A percentile compares a stretch with the other conserved stretches of the same genome.
phyloP scores from a whole-genome alignment of 495 filamentous ascomycete species.

The Hypoxylon trugodes region DNA sequence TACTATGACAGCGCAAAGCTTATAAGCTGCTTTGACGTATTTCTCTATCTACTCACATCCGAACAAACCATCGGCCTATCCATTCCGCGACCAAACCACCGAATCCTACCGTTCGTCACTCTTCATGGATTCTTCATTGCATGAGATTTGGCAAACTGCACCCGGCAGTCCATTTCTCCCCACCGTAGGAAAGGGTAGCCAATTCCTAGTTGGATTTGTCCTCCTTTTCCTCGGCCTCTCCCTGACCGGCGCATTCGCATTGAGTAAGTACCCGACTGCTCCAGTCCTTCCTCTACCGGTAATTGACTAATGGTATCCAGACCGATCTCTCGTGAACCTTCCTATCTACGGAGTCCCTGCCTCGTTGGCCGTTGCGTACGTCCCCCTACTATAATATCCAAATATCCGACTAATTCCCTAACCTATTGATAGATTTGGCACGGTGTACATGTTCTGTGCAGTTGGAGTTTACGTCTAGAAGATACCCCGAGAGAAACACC shows the following conservation, averaged over 20 bases:
- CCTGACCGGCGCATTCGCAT: conserved; percentile 76
- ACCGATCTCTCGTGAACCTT: conserved; percentile 83
- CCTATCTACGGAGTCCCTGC: conserved; percentile 85
- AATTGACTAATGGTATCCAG: conserved; percentile 54
- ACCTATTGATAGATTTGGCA: conserved; percentile 74
- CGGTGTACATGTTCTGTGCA: conserved; percentile 97
- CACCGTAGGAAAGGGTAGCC: conserved; percentile 78
- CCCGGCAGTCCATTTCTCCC: conserved; percentile 84
- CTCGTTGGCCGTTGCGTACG: conserved; percentile 88
- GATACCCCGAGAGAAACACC: conserved; percentile 50
- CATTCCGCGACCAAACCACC: background rate
- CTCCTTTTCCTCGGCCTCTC: conserved; percentile 74
- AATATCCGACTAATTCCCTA: conserved; percentile 17
- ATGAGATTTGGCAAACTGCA: conserved; percentile 89
- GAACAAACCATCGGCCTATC: background rate
- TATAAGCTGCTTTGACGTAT: background rate
- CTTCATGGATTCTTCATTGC: conserved; percentile 75
- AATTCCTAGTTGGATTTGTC: conserved; percentile 83
- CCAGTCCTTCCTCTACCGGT: background rate
- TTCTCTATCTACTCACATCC: background rate
- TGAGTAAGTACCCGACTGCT: conserved; percentile 70
- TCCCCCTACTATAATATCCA: conserved; percentile 27
- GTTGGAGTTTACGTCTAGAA: conserved; percentile 96
- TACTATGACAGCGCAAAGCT: conserved; percentile 17
- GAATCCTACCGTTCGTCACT: conserved; percentile 8